A percentile compares a stretch with the other conserved stretches of the same genome.
Evolutionary conservation across 2,329 filamentous ascomycete genomes (phyloP).

Genomic region (Alternaria incomplexa): DNA sequence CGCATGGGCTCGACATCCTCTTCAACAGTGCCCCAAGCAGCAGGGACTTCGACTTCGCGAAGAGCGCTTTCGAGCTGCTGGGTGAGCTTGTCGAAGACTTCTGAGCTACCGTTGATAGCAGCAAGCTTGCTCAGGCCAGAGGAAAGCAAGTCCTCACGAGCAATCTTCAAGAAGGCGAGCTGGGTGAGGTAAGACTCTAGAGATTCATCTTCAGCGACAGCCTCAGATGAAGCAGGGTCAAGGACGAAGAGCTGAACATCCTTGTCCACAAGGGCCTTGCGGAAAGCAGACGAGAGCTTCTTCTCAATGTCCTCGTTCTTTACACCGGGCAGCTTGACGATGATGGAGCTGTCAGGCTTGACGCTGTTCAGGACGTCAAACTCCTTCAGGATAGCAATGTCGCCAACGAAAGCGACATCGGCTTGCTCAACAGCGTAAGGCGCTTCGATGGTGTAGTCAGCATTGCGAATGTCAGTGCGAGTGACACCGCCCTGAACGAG

Average conservation of each 20-base stretch:
- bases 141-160: slow-evolving; percentile 68
- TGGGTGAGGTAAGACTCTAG: slow-evolving; percentile 74
- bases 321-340: slow-evolving; percentile 77
- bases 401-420: slow-evolving; percentile 78
- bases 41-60: slow-evolving; percentile 75
- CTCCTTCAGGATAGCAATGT: slow-evolving; percentile 79
- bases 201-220: slow-evolving; percentile 68
- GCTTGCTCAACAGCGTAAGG: slow-evolving; percentile 81
- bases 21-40: slow-evolving; percentile 77
- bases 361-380: slow-evolving; percentile 75
- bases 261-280: slow-evolving; percentile 74
- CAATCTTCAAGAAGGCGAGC: slow-evolving; percentile 81
- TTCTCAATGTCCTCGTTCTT: slow-evolving; percentile 93
- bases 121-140: slow-evolving; percentile 71
- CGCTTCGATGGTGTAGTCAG: slow-evolving; percentile 81
- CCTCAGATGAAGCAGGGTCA: slow-evolving; percentile 71
- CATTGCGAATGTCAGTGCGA: slow-evolving; percentile 84
- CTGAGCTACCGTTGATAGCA: slow-evolving; percentile 62
- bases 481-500: slow-evolving; percentile 75
- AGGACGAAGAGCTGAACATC: slow-evolving; percentile 75
- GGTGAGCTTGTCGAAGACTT: slow-evolving; percentile 66
- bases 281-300: slow-evolving; percentile 73
- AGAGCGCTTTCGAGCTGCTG: slow-evolving; percentile 71
- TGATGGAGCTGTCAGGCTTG: slow-evolving; percentile 72
- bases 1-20: slow-evolving; percentile 60